These are phyloP conservation scores for Parmelia sp. DNA, from an alignment of 495 filamentous ascomycete genomes.

Conservation along the genomic window DNA sequence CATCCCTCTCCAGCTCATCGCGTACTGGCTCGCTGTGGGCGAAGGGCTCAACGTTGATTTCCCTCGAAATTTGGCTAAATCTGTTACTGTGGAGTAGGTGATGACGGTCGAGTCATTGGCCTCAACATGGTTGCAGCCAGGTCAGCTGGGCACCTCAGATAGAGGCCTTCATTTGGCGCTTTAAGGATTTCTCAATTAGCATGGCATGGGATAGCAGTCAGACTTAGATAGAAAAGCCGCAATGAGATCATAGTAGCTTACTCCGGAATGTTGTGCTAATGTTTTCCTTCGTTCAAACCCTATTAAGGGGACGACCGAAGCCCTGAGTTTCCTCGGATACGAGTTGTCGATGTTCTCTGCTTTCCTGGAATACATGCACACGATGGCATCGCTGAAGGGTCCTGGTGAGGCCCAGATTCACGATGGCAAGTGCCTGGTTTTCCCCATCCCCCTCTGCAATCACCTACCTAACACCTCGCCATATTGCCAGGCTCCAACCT, in stretches of 20 bases:
- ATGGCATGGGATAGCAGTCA: conserved; percentile 4
- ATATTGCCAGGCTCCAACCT: conserved; percentile 60
- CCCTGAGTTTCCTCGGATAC: background rate
- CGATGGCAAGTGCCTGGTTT: conserved; percentile 37
- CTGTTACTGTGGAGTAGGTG: conserved; percentile 76
- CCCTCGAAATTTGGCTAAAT: conserved; percentile 96
- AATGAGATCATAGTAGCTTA: conserved; percentile 6
- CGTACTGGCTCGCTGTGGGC: conserved; percentile 95
- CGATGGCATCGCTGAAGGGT: conserved; percentile 48
- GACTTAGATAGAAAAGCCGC: conserved; percentile 2
- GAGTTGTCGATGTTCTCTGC: background rate
- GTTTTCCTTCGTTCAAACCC: background rate
- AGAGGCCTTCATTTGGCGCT: background rate
- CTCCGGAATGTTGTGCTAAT: background rate
- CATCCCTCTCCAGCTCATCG: conserved; percentile 93
- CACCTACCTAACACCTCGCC: conserved; percentile 5
- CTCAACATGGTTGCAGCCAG: background rate
- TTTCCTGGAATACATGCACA: too few relatives aligned
- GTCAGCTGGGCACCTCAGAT: background rate
- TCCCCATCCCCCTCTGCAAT: background rate
- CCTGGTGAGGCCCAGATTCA: conserved; percentile 48
- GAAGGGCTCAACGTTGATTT: conserved; percentile 97
- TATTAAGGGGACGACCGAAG: background rate
- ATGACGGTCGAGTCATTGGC: background rate
- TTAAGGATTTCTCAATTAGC: background rate